Conservation (phyloP, 257 asterid genomes). For the Osmanthus fragrans region DNA sequence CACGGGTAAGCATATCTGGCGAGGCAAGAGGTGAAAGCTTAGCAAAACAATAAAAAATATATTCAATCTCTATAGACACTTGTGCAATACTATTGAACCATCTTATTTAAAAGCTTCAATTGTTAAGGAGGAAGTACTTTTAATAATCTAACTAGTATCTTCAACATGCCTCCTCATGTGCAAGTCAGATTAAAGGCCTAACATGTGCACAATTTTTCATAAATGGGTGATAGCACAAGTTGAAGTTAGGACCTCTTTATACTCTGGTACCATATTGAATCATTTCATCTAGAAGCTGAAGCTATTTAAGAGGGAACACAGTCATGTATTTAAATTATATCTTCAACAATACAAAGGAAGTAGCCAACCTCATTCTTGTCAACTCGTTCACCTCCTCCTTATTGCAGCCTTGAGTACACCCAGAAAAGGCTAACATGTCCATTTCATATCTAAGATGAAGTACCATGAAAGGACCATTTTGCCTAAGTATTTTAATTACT, state of each 20-base stretch:
- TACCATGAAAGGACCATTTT: conserved; percentile 85
- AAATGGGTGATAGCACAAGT: not conserved
- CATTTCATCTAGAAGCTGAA: not conserved
- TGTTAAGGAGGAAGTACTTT: not conserved
- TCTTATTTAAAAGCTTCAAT: not conserved
- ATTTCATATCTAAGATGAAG: conserved; percentile 97
- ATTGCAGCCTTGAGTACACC: conserved; percentile 93
- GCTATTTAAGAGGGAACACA: not conserved
- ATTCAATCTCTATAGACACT: not conserved
- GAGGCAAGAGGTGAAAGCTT: conserved; percentile 21
- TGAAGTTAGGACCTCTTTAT: not conserved
- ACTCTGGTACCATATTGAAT: not conserved
- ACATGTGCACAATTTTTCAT: not conserved
- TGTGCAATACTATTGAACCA: not conserved
- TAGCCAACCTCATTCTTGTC: conserved; percentile 80
- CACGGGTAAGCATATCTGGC: conserved; percentile 91
- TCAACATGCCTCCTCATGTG: not conserved
- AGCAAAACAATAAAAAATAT: conserved; percentile 22
- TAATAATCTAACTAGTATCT: not conserved
- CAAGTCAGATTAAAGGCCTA: not conserved
- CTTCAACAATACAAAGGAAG: not conserved
- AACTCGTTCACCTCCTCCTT: conserved; percentile 78
- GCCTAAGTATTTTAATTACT: conserved; percentile 70
- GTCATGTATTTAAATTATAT: not conserved
- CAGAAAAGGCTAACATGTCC: conserved; percentile 99